These are phyloP conservation scores for Trichophyton rubrum DNA, from an alignment of 2,329 filamentous ascomycete species.

Conservation along the genomic window DNA sequence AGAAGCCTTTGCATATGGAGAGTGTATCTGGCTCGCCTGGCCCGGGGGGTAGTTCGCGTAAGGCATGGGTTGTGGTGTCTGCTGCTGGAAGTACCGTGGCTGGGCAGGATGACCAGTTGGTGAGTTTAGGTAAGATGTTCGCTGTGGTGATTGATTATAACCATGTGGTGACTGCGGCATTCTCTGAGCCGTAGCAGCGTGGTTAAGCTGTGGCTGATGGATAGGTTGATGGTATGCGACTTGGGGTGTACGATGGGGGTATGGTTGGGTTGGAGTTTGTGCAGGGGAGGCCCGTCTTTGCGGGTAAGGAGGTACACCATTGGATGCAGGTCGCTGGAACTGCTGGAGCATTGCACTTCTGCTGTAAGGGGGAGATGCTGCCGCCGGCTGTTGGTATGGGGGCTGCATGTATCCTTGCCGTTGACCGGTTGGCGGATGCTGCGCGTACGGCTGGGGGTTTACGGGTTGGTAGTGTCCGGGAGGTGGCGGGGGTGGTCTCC, in stretches of 20 bases:
- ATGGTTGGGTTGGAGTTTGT: slow-evolving; percentile 17
- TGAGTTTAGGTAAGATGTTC: slow-evolving; percentile 25
- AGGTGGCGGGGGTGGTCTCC: slow-evolving; percentile 22
- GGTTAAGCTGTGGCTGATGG: slow-evolving; percentile 19
- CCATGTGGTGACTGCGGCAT: slow-evolving; percentile 10
- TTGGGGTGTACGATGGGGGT: slow-evolving; percentile 15
- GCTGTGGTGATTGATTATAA: slow-evolving; percentile 24
- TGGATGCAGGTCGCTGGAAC: slow-evolving; percentile 29
- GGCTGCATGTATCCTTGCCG: slow-evolving; percentile 25
- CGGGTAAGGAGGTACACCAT: slow-evolving; percentile 25
- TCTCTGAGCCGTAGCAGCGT: slow-evolving; percentile 25
- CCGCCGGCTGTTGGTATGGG: slow-evolving; percentile 22
- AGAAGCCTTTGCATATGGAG: slow-evolving; percentile 25
- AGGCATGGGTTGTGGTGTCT: slow-evolving; percentile 17
- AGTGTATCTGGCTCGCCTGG: slow-evolving; percentile 21
- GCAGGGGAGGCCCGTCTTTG: slow-evolving; percentile 20
- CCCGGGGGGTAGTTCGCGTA: slow-evolving; percentile 22
- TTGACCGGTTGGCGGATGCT: slow-evolving; percentile 25
- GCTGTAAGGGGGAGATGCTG: slow-evolving; percentile 20
- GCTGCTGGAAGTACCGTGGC: slow-evolving; percentile 23
- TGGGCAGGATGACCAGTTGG: slow-evolving; percentile 18
- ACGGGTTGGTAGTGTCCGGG: slow-evolving; percentile 24
- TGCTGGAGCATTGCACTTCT: slow-evolving; percentile 27
- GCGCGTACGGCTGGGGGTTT: slow-evolving; percentile 20
- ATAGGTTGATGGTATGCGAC: slow-evolving; percentile 18